Evolutionary conservation across 306 rosid species (phyloP).

Genomic region (Alnus rubra): DNA sequence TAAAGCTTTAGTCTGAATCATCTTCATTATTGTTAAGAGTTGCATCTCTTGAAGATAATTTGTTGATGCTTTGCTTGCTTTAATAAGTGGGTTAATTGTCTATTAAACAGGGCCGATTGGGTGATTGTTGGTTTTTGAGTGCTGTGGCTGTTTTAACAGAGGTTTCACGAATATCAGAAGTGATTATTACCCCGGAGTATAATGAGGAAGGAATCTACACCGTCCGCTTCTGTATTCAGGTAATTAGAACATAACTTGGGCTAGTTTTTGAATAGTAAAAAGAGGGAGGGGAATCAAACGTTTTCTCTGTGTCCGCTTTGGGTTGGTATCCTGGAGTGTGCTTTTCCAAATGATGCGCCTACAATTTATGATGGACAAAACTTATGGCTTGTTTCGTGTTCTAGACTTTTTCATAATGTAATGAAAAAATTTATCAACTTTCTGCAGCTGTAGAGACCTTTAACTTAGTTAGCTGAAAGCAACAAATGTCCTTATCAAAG

Average conservation of each 20-base stretch:
- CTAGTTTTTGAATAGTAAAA: background rate
- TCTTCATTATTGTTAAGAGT: conserved; percentile 6
- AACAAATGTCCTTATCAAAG: background rate
- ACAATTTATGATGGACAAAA: background rate
- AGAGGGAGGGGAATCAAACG: background rate
- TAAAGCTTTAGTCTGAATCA: conserved; percentile 16
- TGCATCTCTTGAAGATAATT: conserved; percentile 3
- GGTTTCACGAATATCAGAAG: conserved; percentile 92
- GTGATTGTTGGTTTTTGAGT: conserved; percentile 99
- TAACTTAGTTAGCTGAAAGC: background rate
- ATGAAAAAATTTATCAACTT: background rate
- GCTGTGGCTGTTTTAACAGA: conserved; percentile 98
- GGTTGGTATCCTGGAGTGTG: background rate
- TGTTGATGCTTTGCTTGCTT: conserved; percentile 15
- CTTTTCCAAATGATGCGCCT: background rate
- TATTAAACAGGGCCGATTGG: conserved; percentile 76
- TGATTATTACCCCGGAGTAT: conserved; percentile 87
- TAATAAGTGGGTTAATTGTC: conserved; percentile 20
- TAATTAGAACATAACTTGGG: conserved; percentile 24
- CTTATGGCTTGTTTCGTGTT: background rate
- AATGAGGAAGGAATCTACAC: conserved; percentile 98
- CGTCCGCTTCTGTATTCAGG: conserved; percentile 98
- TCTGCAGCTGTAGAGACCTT: background rate
- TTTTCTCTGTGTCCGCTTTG: background rate
- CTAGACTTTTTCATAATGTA: background rate